Percentiles rank a stretch among this genome's conserved stretches.
Conservation (phyloP, 2,329 filamentous ascomycete species). For the Paramyrothecium sp. region DNA sequence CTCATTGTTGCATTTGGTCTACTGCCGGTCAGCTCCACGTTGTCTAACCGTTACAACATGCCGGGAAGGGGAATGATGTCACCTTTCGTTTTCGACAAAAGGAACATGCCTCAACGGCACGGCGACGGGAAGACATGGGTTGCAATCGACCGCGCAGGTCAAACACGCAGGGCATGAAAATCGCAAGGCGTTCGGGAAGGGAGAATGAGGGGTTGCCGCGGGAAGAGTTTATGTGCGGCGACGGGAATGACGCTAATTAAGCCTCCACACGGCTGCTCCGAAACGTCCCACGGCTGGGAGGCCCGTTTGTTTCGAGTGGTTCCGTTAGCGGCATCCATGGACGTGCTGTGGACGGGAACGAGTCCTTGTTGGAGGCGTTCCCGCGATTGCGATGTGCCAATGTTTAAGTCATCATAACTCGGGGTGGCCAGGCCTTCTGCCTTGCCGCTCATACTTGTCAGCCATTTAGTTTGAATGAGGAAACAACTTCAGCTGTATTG, state of each 20-base stretch:
- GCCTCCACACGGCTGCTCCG: background rate
- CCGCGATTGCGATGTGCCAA: background rate
- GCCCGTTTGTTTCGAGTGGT: background rate
- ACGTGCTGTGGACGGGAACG: background rate
- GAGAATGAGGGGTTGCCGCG: background rate
- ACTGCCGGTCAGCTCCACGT: conserved; percentile 2
- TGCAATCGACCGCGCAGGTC: background rate
- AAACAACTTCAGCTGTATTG: too few species aligned
- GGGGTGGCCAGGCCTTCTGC: too few species aligned
- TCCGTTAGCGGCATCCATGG: background rate
- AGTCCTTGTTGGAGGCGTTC: background rate
- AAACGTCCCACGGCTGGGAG: background rate
- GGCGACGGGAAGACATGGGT: conserved; percentile 12
- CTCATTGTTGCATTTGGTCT: conserved; percentile 50
- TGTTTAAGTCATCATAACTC: background rate
- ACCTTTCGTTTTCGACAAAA: conserved; percentile 30
- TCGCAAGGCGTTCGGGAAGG: background rate
- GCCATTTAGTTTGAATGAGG: too few species aligned
- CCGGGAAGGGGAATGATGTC: conserved; percentile 7
- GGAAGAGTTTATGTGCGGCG: background rate
- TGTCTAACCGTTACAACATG: background rate
- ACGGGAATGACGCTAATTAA: background rate
- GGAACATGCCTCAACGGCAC: conserved; percentile 25
- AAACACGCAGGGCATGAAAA: background rate
- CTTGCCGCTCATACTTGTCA: too few species aligned